A percentile compares a stretch with the other conserved stretches of the same genome.
Conservation (phyloP, 2,329 filamentous ascomycete species). For the Thelonectria discophora region DNA sequence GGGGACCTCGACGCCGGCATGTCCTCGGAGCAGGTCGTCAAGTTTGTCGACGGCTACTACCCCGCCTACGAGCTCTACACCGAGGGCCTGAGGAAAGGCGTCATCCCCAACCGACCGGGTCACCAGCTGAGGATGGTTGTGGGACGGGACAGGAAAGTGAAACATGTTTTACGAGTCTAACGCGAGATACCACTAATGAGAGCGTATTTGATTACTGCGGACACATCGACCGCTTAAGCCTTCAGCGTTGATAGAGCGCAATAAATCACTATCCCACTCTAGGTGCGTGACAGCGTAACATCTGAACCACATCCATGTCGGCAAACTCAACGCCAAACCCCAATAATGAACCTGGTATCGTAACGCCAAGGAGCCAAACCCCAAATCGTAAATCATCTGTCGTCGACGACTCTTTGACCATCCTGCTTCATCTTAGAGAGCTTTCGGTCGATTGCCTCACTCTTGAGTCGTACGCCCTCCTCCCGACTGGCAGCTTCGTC, state of each 20-base stretch:
- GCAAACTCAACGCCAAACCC: too few relatives aligned
- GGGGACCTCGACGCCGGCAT: slow-evolving; percentile 72
- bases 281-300: background rate
- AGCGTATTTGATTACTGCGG: slow-evolving; percentile 4
- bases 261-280: too few relatives aligned
- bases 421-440: slow-evolving; percentile 65
- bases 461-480: slow-evolving; percentile 61
- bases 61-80: slow-evolving; percentile 77
- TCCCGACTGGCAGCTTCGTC: slow-evolving; percentile 63
- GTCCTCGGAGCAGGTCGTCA: slow-evolving; percentile 80
- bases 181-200: slow-evolving; percentile 24
- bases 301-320: too few relatives aligned
- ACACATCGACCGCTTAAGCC: background rate
- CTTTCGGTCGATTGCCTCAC: slow-evolving; percentile 63
- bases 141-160: slow-evolving; percentile 66
- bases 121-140: slow-evolving; percentile 71
- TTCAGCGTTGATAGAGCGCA: background rate
- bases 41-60: slow-evolving; percentile 76
- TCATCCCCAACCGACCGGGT: slow-evolving; percentile 60
- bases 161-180: slow-evolving; percentile 61
- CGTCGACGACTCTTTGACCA: slow-evolving; percentile 64
- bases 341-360: slow-evolving; percentile 20
- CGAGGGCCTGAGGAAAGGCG: slow-evolving; percentile 65
- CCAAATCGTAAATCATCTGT: slow-evolving; percentile 46
- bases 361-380: slow-evolving; percentile 32